Evolutionary conservation across 768 basidiomycete species (phyloP), one percentile per base, ranked within the genome.

Genomic region (Mycena haematopus): DNA sequence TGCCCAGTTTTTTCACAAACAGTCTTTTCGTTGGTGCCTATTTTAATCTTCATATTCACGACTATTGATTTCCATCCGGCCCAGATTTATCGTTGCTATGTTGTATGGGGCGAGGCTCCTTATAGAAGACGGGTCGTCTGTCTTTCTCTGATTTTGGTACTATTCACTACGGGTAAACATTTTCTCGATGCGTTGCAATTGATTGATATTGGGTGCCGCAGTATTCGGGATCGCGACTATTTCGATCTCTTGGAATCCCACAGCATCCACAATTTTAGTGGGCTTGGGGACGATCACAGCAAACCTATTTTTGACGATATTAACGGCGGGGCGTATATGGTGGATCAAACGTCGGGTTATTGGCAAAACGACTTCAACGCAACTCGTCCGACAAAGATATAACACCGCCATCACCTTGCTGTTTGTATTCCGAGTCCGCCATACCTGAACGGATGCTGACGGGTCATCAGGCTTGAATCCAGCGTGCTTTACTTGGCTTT

Each of bases 271-370:
- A 6, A 15, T 15, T 21, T 27, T 1, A 22, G 25, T 14, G 55
- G 44, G 2, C 31, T 24, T 22, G 44, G 17, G 15, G n/a, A 45
- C 11, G 40, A 56, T 56, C 31, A 33, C 25, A 6, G 44, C 56
- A 8, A 56, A 56, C 45, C 24, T 56, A 21, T n/a, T 46, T 8
- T 33, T 56, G 45, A 47, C 56, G 3, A 45, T 44, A 15, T 45
- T 47, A 21, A 56, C 56, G n/a, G 56, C 56, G n/a, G 56, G 56
- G 24, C 56, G 56, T 17, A 56, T 56, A 31, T 56, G 56, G 56
- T 56, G 56, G 56, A 47, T 45, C 24, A 33, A 21, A 22, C 45
- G 45, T 36, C 36, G 36, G 40, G 40, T n/a, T 42, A 42, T 42
- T 17, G 38, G 38, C 6, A n/a, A 7, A 7, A 38, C 15, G 13